Base-by-base conservation (phyloP, 2,329 filamentous ascomycete species). In the Fusarium sterilihyphosum region DNA sequence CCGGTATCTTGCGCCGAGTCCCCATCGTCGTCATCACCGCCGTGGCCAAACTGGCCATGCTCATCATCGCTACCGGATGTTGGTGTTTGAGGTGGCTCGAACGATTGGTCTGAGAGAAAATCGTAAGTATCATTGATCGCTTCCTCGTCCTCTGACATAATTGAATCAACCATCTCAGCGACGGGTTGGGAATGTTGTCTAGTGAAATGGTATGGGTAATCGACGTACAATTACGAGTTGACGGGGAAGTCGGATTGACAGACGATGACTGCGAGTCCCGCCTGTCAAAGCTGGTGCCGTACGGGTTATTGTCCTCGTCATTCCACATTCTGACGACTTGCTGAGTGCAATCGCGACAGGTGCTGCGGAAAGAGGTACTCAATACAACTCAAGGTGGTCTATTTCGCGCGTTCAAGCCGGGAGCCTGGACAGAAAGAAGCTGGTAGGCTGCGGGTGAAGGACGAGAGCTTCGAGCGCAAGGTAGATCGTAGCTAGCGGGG, bases 221-320 rank as follows among this genome's bases (percentile, higher is more conserved):
- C 61, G 70, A 86, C 89, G 88, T 85, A 93, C 89, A 89, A 76
- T 88, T 85, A 81, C 83, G 87, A 61, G 85, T 81, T 49, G 82
- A 84, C 53, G 92, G 91, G 44, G 92, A 93, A 62, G 90, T 86
- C 29, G 92, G 90, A 80, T 92, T 91, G 26, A 87, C 87, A 49
- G 87, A 92, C 35, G 92, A 94, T 52, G 91, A 88, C 82, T 93
- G 91, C 71, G 93, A 94, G 83, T 97, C 94, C 79, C 94, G 91
- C 78, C 93, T 93, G 83, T 96, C 94, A 86, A 97, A 98, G 83
- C 94, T 96, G 79, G 88, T 90, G 74, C 95, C 95, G 81, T 98
- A 98, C 10, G 96, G 96, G 83, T 98, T 98, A 85, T 98, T 98
- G 81, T 98, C 82, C 85, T 98, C 96, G 87, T 98, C 95, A 88